Evolutionary conservation across 2,329 filamentous ascomycete species (phyloP).

Genomic region (Thielaviopsis ethacetica): DNA sequence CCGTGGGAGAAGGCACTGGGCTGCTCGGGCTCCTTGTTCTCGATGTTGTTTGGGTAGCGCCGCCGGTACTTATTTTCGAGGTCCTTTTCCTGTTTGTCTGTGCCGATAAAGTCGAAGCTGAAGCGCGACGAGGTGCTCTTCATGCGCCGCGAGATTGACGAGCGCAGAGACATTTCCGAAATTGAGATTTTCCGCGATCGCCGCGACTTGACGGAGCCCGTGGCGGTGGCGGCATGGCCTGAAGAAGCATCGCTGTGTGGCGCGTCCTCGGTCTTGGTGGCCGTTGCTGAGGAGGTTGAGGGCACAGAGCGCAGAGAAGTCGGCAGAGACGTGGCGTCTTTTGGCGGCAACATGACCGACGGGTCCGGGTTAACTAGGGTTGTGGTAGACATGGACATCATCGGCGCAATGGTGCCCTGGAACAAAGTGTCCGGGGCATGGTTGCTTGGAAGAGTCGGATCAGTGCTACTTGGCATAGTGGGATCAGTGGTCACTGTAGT

Average conservation of each 20-base stretch:
- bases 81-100: constrained; percentile 49
- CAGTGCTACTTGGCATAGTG: too few species aligned
- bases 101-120: constrained; percentile 65
- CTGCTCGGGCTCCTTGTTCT: constrained; percentile 21
- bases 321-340: constrained; percentile 3
- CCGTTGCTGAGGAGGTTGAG: neutral
- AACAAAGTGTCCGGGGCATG: neutral
- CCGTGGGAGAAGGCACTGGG: constrained; percentile 17
- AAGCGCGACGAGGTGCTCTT: constrained; percentile 66
- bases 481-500: neutral
- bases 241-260: neutral
- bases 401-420: neutral
- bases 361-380: neutral
- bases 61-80: constrained; percentile 59
- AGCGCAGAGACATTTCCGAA: constrained; percentile 31
- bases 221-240: neutral
- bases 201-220: constrained; percentile 16
- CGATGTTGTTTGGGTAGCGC: constrained; percentile 45
- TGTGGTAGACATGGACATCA: constrained; percentile 2
- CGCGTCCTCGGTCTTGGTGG: neutral
- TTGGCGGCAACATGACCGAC: neutral
- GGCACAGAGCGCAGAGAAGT: constrained; percentile 6
- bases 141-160: constrained; percentile 45
- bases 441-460: too few species aligned
- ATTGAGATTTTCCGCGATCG: constrained; percentile 38